Conservation (phyloP, 805 yeast genomes). For the Gaillardinia entomophila region DNA sequence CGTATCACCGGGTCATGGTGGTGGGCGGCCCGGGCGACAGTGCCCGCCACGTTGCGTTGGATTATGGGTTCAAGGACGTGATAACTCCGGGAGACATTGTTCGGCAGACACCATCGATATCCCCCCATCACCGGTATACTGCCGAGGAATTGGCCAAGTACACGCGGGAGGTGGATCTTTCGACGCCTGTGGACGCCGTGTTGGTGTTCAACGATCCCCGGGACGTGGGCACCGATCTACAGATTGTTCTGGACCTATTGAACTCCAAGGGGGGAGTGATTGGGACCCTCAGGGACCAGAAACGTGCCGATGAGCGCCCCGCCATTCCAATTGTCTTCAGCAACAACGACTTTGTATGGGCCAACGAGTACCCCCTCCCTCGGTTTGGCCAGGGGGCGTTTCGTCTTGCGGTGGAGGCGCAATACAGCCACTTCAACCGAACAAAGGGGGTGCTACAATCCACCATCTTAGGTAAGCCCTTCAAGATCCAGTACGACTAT, state of each 20-base stretch:
- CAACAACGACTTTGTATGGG: constrained; percentile 83
- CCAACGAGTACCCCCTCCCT: constrained; percentile 71
- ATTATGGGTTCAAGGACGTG: constrained; percentile 75
- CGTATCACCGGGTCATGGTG: constrained; percentile 59
- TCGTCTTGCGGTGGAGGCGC: constrained; percentile 52
- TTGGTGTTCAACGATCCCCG: constrained; percentile 85
- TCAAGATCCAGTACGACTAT: constrained; percentile 69
- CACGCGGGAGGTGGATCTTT: constrained; percentile 20
- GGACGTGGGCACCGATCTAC: constrained; percentile 82
- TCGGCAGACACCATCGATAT: constrained; percentile 46
- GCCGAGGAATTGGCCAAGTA: constrained; percentile 39
- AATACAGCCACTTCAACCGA: constrained; percentile 52
- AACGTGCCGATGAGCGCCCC: constrained; percentile 27
- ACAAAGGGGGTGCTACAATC: constrained; percentile 42
- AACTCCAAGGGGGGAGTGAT: constrained; percentile 56
- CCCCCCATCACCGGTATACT: constrained; percentile 63
- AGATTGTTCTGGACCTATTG: constrained; percentile 66
- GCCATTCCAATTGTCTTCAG: constrained; percentile 71
- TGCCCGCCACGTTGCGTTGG: constrained; percentile 66
- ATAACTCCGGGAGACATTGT: constrained; percentile 70
- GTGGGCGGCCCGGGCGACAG: constrained; percentile 76
- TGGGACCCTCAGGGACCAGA: constrained; percentile 49
- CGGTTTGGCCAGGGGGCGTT: constrained; percentile 92
- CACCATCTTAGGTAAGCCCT: constrained; percentile 77
- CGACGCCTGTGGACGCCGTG: constrained; percentile 61